Conservation (phyloP, 305 asterid species). For the Salvia sclarea region DNA sequence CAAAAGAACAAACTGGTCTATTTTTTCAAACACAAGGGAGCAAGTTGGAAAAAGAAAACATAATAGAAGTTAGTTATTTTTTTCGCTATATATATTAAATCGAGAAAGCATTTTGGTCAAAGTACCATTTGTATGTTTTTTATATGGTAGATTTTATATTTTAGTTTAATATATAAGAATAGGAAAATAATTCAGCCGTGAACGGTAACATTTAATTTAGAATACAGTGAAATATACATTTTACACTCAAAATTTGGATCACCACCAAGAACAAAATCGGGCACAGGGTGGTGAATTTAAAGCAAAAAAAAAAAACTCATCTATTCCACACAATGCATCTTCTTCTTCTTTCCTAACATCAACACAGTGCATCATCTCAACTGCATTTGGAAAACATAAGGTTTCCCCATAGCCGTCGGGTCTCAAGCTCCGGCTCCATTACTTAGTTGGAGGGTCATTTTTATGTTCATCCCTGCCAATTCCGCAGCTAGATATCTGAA, state of each 20-base stretch:
- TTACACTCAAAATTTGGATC: not conserved
- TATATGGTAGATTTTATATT: no score
- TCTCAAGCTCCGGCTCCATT: conserved; percentile 54
- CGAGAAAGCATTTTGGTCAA: no score
- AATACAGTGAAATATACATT: not conserved
- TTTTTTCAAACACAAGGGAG: no score
- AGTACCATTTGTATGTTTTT: no score
- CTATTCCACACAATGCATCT: not conserved
- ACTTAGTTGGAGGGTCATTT: conserved; percentile 69
- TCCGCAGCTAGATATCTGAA: conserved; percentile 89
- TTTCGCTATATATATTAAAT: no score
- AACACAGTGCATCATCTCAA: no score
- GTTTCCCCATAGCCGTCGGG: not conserved
- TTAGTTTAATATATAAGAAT: no score
- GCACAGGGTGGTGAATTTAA: not conserved
- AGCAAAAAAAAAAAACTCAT: not conserved
- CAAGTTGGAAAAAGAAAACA: no score
- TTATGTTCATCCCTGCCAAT: conserved; percentile 91
- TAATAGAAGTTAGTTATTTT: no score
- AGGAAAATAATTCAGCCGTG: no score
- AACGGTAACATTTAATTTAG: not conserved
- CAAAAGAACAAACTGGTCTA: no score
- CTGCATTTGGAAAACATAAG: not conserved
- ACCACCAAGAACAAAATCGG: not conserved
- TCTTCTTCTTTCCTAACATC: not conserved